Evolutionary conservation across 2,329 filamentous ascomycete genomes (phyloP).

Genomic region (Rhinocladiella similis): DNA sequence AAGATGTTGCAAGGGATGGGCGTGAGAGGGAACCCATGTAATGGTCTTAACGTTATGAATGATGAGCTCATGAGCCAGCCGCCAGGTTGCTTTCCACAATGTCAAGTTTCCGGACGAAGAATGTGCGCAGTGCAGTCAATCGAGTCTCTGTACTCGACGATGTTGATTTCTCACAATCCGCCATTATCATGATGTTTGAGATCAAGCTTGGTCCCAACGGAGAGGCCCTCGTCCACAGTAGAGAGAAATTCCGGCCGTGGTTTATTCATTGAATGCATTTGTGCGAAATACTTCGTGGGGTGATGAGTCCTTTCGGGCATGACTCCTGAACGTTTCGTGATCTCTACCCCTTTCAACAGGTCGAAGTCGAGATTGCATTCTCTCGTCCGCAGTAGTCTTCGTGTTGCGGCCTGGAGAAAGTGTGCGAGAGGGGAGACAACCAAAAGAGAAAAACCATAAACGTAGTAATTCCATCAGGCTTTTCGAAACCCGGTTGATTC

Average conservation of each 20-base stretch:
- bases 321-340: not conserved
- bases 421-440: not conserved
- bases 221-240: not conserved
- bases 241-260: not conserved
- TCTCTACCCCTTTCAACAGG: not conserved
- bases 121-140: no score
- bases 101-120: no score
- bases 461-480: slow-evolving; percentile 13
- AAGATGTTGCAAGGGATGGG: no score
- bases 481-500: slow-evolving; percentile 4
- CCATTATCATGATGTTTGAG: not conserved
- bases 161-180: not conserved
- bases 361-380: not conserved
- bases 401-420: slow-evolving; percentile 1
- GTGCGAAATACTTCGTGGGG: not conserved
- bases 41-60: no score
- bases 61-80: no score
- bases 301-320: not conserved
- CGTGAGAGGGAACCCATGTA: no score
- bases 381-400: slow-evolving; percentile 1
- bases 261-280: not conserved
- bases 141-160: no score
- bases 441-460: slow-evolving; percentile 3
- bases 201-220: not conserved
- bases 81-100: no score